Percentiles rank a stretch among this genome's conserved stretches.
Evolutionary conservation across 2,329 filamentous ascomycete species (phyloP).

Genomic region (Xylaria sp.): DNA sequence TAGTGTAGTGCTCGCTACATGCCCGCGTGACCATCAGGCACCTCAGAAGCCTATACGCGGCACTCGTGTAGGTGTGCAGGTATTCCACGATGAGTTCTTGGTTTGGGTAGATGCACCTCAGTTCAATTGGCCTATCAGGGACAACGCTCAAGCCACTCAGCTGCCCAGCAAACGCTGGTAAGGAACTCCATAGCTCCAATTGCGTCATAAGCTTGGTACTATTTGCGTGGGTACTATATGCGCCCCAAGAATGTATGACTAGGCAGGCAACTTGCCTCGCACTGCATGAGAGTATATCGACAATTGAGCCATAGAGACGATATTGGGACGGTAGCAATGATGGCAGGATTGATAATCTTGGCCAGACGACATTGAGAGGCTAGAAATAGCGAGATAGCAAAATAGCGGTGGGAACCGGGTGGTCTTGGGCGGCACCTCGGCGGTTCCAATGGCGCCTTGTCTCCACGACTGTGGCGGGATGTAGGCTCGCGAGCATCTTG

Average conservation of each 20-base stretch:
- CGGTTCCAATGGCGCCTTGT: not conserved
- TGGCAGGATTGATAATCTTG: conserved; percentile 1
- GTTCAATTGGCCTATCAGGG: conserved; percentile 38
- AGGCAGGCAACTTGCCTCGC: conserved; percentile 7
- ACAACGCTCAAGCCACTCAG: conserved; percentile 20
- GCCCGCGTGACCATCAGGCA: not conserved
- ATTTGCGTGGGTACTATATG: not conserved
- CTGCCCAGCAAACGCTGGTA: conserved; percentile 2
- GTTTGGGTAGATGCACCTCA: conserved; percentile 12
- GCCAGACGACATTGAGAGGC: not conserved
- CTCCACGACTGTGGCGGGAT: too few species aligned
- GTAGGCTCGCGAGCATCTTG: too few species aligned
- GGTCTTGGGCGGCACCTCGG: not conserved
- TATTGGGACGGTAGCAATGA: not conserved
- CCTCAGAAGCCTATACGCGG: not conserved
- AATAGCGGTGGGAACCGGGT: conserved; percentile 9
- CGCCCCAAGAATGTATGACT: conserved; percentile 1
- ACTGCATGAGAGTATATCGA: conserved; percentile 1
- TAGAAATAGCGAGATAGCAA: too few species aligned
- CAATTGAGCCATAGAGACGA: not conserved
- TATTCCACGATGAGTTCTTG: conserved; percentile 9
- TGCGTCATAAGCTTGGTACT: conserved; percentile 29
- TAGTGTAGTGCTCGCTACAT: not conserved
- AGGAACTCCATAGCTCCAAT: conserved; percentile 15
- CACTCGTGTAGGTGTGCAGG: conserved; percentile 12